phyloP scores from a whole-genome alignment of 2,329 filamentous ascomycete genomes.

The Helotiales sp. region DNA sequence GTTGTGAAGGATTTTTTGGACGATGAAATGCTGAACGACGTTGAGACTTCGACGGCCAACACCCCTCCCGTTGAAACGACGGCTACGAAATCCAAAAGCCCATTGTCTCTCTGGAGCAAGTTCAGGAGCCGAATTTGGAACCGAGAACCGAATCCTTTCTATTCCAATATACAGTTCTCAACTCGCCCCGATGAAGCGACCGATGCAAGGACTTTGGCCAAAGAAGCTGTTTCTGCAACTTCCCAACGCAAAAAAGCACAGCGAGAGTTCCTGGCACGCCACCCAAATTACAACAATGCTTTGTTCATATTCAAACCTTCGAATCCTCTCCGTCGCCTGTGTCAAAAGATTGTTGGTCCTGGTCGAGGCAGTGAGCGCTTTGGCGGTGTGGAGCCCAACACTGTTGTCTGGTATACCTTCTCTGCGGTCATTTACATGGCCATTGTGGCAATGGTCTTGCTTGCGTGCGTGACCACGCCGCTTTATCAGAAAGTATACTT shows the following conservation, averaged over 20 bases:
- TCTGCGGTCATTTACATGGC: slow-evolving; percentile 92
- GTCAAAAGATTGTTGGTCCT: slow-evolving; percentile 88
- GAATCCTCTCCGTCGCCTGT: slow-evolving; percentile 79
- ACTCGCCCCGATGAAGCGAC: slow-evolving; percentile 72
- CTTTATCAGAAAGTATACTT: slow-evolving; percentile 93
- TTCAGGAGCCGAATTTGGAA: slow-evolving; percentile 61
- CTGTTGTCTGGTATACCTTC: slow-evolving; percentile 88
- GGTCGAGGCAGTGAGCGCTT: slow-evolving; percentile 85
- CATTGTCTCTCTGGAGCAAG: slow-evolving; percentile 67
- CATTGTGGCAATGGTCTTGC: slow-evolving; percentile 96
- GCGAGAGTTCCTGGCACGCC: slow-evolving; percentile 82
- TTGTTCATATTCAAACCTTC: slow-evolving; percentile 83
- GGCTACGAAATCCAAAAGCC: slow-evolving; percentile 58
- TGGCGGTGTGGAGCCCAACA: slow-evolving; percentile 88
- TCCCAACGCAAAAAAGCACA: slow-evolving; percentile 86
- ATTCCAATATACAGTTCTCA: slow-evolving; percentile 76
- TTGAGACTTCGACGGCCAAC: slow-evolving; percentile 39
- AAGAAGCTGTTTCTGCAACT: slow-evolving; percentile 84
- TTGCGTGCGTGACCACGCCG: slow-evolving; percentile 93
- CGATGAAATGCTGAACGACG: slow-evolving; percentile 60
- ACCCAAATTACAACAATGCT: slow-evolving; percentile 92
- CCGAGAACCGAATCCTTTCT: slow-evolving; percentile 91
- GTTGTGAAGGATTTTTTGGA: slow-evolving; percentile 95
- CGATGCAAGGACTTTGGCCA: slow-evolving; percentile 86
- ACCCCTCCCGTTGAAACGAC: slow-evolving; percentile 35